Evolutionary conservation across 2,329 filamentous ascomycete genomes (phyloP), one percentile per base, ranked within the genome.

Genomic region (Stagonosporopsis chrysanthemi): DNA sequence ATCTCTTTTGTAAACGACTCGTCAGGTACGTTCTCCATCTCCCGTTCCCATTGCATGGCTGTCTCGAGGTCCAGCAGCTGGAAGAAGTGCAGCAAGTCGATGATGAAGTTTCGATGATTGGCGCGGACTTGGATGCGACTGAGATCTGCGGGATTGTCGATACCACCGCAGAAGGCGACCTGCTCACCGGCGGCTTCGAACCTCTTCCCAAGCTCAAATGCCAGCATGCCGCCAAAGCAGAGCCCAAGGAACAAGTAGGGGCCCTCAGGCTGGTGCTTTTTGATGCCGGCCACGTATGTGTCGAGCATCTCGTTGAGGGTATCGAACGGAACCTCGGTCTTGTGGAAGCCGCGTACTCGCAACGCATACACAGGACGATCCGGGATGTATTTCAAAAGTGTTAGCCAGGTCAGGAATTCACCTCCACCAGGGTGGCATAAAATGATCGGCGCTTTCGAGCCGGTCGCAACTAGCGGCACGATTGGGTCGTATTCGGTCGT

Each of bases 171-270:
- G 35, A 59, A 59, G 35, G 39, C 29, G 15, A 58, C 44, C 14
- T 43, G 7, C 1, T 58, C 52, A n/a, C 49, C 49, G 6, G 40
- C 49, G 22, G 40, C 40, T 22, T 52, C 49, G 8, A 52, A 39
- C 11, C 47, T 4, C n/a, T 64, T 51, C 22, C 41, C 26, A 46
- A 56, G 43, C 63, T 85, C 82, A 55, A 84, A 85, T 0, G 81
- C 79, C 0, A 84, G 56, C 66, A 82, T 82, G 0, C 73, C 62
- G 3, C 83, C 83, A 62, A 80, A 84, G 11, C 76, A 81, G 60
- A 84, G 84, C 0, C 83, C 83, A 0, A 80, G 78, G 0, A 86
- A 63, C 0, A 79, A 78, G 59, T 86, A 86, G 0, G 83, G 83
- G 0, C 83, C 82, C 0, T 69, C 17, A 0, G 82, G 82, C 54